Evolutionary conservation across 129 eudicot species (phyloP).

Genomic region (Helichrysum umbraculigerum): DNA sequence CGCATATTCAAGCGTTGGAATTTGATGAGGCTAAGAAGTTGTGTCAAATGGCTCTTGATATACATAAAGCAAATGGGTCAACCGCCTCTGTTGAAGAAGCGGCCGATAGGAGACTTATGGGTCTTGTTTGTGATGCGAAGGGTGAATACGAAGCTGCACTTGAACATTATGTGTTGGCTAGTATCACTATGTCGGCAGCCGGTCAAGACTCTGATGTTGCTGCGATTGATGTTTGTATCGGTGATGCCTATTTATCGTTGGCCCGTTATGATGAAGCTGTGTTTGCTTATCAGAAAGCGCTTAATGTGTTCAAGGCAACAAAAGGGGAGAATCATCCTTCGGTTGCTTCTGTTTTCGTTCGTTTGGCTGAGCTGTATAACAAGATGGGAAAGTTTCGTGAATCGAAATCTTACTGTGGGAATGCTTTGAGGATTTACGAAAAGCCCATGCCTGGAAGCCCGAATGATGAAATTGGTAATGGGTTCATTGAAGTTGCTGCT

Average conservation of each 20-base stretch:
- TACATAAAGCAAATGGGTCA: constrained; percentile 45
- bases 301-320: constrained; percentile 53
- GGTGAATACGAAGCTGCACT: constrained; percentile 65
- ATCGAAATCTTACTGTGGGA: constrained; percentile 80
- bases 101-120: constrained; percentile 66
- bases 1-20: constrained; percentile 61
- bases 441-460: constrained; percentile 57
- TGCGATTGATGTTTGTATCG: constrained; percentile 50
- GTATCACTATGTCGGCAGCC: constrained; percentile 51
- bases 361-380: constrained; percentile 81
- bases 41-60: constrained; percentile 62
- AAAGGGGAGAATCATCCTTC: constrained; percentile 84
- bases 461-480: constrained; percentile 75
- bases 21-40: constrained; percentile 69
- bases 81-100: constrained; percentile 54
- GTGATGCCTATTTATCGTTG: constrained; percentile 59
- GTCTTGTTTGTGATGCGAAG: constrained; percentile 63
- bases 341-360: constrained; percentile 77
- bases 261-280: constrained; percentile 85
- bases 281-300: constrained; percentile 78
- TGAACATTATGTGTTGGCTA: constrained; percentile 53
- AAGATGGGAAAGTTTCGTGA: constrained; percentile 81
- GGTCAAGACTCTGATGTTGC: constrained; percentile 61
- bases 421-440: constrained; percentile 54
- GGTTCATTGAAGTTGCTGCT: constrained; percentile 81